Percentiles rank a stretch among this genome's conserved stretches.
These are phyloP conservation scores for Pestalotiopsis sp. DNA, from an alignment of 2,329 filamentous ascomycete species.

Conservation along the genomic window DNA sequence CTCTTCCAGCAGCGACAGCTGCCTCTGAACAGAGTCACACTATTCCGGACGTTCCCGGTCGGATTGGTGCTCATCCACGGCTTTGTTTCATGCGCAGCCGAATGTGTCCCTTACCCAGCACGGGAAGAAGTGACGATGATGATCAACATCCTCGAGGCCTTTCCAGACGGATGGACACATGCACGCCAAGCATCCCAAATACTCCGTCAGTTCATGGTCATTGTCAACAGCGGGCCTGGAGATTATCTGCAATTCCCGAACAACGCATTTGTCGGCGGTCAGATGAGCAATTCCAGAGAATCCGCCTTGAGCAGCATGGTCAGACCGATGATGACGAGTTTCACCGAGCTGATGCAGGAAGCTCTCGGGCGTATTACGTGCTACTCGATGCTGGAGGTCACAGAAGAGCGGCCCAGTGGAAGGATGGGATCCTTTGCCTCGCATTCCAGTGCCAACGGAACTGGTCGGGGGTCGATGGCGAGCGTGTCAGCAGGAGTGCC, in stretches of 20 bases:
- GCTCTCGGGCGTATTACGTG: constrained; percentile 37
- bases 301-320: constrained; percentile 22
- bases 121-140: constrained; percentile 38
- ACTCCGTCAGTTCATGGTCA: constrained; percentile 33
- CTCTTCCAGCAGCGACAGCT: constrained; percentile 45
- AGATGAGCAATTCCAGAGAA: constrained; percentile 18
- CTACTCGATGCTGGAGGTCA: constrained; percentile 23
- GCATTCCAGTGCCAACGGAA: neutral
- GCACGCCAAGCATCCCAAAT: constrained; percentile 38
- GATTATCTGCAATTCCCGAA: constrained; percentile 16
- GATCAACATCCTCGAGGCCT: constrained; percentile 39
- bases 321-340: constrained; percentile 21
- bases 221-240: constrained; percentile 21
- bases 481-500: neutral
- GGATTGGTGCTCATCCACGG: constrained; percentile 39
- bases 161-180: constrained; percentile 36
- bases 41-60: constrained; percentile 42
- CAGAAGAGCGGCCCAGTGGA: constrained; percentile 16
- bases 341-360: constrained; percentile 33
- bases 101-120: constrained; percentile 28
- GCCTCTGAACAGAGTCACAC: constrained; percentile 44
- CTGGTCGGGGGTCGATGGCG: neutral
- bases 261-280: constrained; percentile 14
- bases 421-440: neutral
- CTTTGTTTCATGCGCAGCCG: constrained; percentile 22